These are phyloP conservation scores for Rhodocollybia butyracea DNA, from an alignment of 768 basidiomycete species.

Conservation along the genomic window DNA sequence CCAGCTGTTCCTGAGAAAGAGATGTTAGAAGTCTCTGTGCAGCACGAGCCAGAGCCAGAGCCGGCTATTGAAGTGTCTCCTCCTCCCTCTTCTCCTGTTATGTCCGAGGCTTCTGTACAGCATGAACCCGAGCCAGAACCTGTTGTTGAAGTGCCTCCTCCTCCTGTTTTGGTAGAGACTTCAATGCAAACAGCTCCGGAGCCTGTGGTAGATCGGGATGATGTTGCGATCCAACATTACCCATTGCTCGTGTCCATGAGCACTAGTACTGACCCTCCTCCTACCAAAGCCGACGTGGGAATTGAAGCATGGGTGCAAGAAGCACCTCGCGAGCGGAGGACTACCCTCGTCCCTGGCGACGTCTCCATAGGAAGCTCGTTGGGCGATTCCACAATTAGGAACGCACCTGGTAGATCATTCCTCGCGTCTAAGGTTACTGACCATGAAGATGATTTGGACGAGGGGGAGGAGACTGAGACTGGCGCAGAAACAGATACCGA, in stretches of 20 bases:
- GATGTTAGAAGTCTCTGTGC: conserved; percentile 26
- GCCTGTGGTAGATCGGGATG: conserved; percentile 32
- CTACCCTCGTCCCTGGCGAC: conserved; percentile 49
- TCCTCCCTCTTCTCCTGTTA: conserved; percentile 18
- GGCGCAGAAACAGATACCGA: conserved; percentile 67
- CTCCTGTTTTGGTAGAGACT: conserved; percentile 29
- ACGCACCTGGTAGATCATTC: conserved; percentile 18
- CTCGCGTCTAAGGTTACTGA: conserved; percentile 6
- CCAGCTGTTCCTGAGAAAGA: conserved; percentile 13
- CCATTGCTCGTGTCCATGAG: conserved; percentile 28
- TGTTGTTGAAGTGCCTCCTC: conserved; percentile 3
- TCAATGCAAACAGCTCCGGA: conserved; percentile 50
- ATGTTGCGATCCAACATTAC: conserved; percentile 49
- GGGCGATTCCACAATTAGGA: conserved; percentile 39
- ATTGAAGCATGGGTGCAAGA: not conserved
- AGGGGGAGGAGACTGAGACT: conserved; percentile 54
- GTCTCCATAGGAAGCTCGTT: conserved; percentile 26
- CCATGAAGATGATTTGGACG: conserved; percentile 23
- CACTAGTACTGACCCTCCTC: conserved; percentile 34
- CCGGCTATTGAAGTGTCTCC: conserved; percentile 11
- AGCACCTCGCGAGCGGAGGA: conserved; percentile 13
- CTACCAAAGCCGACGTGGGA: conserved; percentile 13
- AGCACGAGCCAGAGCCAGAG: conserved; percentile 23
- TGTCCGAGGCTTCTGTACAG: conserved; percentile 27
- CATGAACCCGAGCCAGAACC: conserved; percentile 23